Base-by-base conservation (phyloP, 371 early-diverging fungal genomes). In the Mucor mucedo region DNA sequence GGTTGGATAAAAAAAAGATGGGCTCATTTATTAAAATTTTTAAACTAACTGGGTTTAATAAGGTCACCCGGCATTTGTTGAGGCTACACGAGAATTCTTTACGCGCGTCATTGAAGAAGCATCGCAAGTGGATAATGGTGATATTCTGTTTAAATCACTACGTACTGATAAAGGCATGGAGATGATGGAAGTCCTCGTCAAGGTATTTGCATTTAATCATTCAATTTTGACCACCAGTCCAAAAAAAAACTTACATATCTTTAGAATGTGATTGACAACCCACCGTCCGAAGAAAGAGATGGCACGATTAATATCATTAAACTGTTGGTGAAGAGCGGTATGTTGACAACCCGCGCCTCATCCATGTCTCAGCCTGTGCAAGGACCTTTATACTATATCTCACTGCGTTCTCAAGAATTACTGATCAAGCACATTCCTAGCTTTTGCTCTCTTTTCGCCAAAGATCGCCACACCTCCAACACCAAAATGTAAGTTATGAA, bases 71-170 rank as follows among this genome's bases (percentile, higher is more conserved):
- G 60, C 49, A 1, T 75, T 69, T 58, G 60, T 70, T 3, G 72
- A 68, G 33, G 70, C 73, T 21, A 50, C 70, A 11, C 63, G 70
- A 41, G 77, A 80, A 35, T 65, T 80, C 21, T 59, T 78, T 28
- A n/a, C 76, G 14, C 69, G 81, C 11, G 53, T 76, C 2, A 71
- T 80, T 38, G 81, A 78, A 60, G 81, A 80, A 55, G 68, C 71
- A 11, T 74, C 75, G 4, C 74, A 76, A 39, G 69, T 72, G 14
- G 78, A 80, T 21, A 58, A 71, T 58, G 63, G 76, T 8, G 68
- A 73, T 62, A 28, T 66, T 1, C 16, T 80, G 9, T 65, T 80
- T 28, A 61, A 53, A 55, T 52, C 69, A 13, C 21, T 71, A n/a
- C 56, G 52, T 16, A 38, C 45, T 7, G 63, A 68, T 0, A 59